Conservation (phyloP, 805 yeast genomes). For the Yamadazyma philogaea region DNA sequence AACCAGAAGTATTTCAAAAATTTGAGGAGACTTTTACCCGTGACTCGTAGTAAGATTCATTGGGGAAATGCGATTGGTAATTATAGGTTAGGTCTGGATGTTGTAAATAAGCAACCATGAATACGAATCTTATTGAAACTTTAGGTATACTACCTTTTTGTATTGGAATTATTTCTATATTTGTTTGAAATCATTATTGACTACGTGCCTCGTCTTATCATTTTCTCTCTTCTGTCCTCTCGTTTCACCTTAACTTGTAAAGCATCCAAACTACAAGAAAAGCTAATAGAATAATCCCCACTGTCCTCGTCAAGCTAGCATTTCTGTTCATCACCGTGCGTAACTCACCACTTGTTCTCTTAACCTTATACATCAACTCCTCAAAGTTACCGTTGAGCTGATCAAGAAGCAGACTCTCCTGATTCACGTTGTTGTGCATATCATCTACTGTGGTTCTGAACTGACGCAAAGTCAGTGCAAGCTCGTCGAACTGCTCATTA, state of each 20-base stretch:
- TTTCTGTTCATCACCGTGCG: slow-evolving; percentile 40
- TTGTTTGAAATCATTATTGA: not conserved
- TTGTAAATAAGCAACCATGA: slow-evolving; percentile 34
- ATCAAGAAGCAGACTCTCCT: slow-evolving; percentile 38
- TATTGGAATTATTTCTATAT: not conserved
- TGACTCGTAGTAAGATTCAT: slow-evolving; percentile 84
- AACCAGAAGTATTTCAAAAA: slow-evolving; percentile 81
- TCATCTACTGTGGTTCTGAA: slow-evolving; percentile 43
- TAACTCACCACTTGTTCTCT: slow-evolving; percentile 39
- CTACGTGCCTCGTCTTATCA: not conserved
- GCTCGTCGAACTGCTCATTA: slow-evolving; percentile 40
- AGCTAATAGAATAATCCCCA: slow-evolving; percentile 30
- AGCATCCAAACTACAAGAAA: slow-evolving; percentile 40
- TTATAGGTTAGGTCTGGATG: slow-evolving; percentile 83
- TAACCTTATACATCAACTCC: slow-evolving; percentile 35
- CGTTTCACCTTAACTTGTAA: slow-evolving; percentile 24
- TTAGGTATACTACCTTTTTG: not conserved
- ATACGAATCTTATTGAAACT: too few relatives aligned
- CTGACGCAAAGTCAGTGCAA: slow-evolving; percentile 41
- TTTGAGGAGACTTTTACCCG: slow-evolving; percentile 86
- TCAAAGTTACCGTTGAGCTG: slow-evolving; percentile 38
- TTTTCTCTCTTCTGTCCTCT: not conserved
- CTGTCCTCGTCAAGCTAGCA: slow-evolving; percentile 38
- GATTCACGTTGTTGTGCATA: slow-evolving; percentile 40
- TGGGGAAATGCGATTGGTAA: slow-evolving; percentile 95